Evolutionary conservation across 2,329 filamentous ascomycete genomes (phyloP).

Genomic region (Aspergillus fijiensis): DNA sequence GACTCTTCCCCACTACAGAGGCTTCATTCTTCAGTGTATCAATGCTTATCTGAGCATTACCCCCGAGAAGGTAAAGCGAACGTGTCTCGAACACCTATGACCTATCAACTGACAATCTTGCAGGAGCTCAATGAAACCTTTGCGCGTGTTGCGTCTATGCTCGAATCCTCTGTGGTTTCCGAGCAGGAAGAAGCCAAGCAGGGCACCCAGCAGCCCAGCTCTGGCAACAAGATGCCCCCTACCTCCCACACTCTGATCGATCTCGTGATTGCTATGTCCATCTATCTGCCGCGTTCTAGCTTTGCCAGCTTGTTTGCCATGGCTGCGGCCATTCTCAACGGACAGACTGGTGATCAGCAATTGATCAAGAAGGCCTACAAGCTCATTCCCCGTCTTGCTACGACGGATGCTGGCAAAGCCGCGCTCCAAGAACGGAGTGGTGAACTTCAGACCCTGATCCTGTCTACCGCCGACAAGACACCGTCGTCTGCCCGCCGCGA

Average conservation of each 20-base stretch:
- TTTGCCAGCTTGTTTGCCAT: conserved; percentile 85
- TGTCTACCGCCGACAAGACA: conserved; percentile 78
- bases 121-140: conserved; percentile 85
- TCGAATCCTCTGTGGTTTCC: conserved; percentile 67
- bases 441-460: conserved; percentile 79
- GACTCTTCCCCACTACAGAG: conserved; percentile 87
- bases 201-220: conserved; percentile 61
- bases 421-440: conserved; percentile 72
- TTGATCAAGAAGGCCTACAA: conserved; percentile 99
- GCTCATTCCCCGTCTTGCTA: conserved; percentile 84
- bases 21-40: conserved; percentile 88
- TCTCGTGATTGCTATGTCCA: conserved; percentile 90
- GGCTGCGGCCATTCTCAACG: conserved; percentile 76
- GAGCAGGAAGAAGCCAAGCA: conserved; percentile 65
- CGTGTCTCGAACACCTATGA: not conserved
- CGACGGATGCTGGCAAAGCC: conserved; percentile 72
- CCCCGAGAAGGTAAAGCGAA: conserved; percentile 53
- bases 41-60: conserved; percentile 92
- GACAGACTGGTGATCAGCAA: conserved; percentile 69
- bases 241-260: conserved; percentile 96
- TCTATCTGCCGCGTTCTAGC: conserved; percentile 84
- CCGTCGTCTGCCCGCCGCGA: conserved; percentile 84
- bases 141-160: conserved; percentile 77
- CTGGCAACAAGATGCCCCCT: conserved; percentile 77
- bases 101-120: conserved; percentile 7